Evolutionary conservation across 2,329 filamentous ascomycete species (phyloP).

Genomic region (Leptographium radiaticola): DNA sequence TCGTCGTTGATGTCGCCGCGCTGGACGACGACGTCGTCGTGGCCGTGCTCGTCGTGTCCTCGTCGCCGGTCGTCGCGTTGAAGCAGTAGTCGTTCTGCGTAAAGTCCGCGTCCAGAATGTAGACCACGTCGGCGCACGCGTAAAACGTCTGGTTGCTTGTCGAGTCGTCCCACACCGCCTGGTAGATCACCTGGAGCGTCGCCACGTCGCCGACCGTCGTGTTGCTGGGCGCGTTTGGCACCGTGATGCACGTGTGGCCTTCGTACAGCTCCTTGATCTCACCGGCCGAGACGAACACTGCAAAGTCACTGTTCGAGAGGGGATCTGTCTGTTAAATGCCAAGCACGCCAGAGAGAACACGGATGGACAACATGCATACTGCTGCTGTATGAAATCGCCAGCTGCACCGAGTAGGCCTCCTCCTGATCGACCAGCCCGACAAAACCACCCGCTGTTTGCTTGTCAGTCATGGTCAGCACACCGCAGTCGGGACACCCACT

Average conservation of each 20-base stretch:
- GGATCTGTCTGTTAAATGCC: slow-evolving; percentile 12
- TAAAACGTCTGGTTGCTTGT: slow-evolving; percentile 20
- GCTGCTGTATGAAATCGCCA: slow-evolving; percentile 18
- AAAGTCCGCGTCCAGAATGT: slow-evolving; percentile 13
- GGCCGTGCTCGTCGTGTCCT: slow-evolving; percentile 5
- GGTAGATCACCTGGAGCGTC: slow-evolving; percentile 22
- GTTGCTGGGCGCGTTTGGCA: slow-evolving; percentile 14
- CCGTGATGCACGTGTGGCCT: slow-evolving; percentile 23
- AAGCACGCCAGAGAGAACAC: not conserved
- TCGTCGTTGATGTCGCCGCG: not conserved
- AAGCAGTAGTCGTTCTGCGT: slow-evolving; percentile 20
- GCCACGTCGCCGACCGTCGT: slow-evolving; percentile 18
- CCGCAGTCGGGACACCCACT: slow-evolving; percentile 19
- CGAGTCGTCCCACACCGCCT: slow-evolving; percentile 16
- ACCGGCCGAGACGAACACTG: slow-evolving; percentile 14
- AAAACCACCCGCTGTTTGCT: slow-evolving; percentile 4
- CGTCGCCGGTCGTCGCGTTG: slow-evolving; percentile 17
- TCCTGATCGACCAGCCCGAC: slow-evolving; percentile 7
- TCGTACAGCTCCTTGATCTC: slow-evolving; percentile 17
- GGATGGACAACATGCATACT: slow-evolving; percentile 18
- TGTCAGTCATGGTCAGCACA: not conserved
- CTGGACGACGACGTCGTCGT: not conserved
- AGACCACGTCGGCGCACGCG: slow-evolving; percentile 22
- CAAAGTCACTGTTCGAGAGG: slow-evolving; percentile 19
- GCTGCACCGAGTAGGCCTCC: slow-evolving; percentile 6